Evolutionary conservation across 192 early-diverging fungal species (phyloP), one percentile per base, ranked within the genome.

Genomic region (Rhizoclosmatium sp.): DNA sequence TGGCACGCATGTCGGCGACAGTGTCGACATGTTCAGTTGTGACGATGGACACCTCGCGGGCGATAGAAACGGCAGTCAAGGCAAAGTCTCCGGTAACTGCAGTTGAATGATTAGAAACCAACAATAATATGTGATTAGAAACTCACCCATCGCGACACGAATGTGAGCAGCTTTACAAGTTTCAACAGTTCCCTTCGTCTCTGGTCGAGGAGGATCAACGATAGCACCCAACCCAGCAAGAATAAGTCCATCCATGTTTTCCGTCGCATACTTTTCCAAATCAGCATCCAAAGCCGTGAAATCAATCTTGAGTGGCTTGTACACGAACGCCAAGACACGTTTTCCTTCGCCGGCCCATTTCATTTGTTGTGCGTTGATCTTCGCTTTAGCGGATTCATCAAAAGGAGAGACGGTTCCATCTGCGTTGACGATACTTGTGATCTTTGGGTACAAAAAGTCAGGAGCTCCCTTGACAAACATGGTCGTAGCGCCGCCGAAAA

Each of bases 281-380:
- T 46, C 14, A 45, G 19, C 19, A 4, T 71, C 56, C n/a, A 19
- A 16, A 47, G 48, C 61, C 65, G 23, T 23, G 23, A 46, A 58
- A 21, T 49, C 31, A 48, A 39, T 9, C 41, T 78, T 39, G 78
- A 75, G 67, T 2, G 47, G 78, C 67, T 84, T 59, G 9, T 87
- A 78, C 51, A 94, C 94, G 82, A 97, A 94, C 10, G 93, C 95
- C 47, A 98, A 77, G 2, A 96, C 94, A 81, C 97, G 93, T 69
- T 94, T 93, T 54, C 96, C 97, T 66, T 92, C 87, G 23, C 88
- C 82, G 44, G 94, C 92, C 47, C 79, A 80, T 19, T 74, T 69
- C 69, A 82, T 84, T 69, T 92, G 74, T 88, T 93, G 91, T 46
- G 83, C 78, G 42, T 72, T 69, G 77, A 96, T 88, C 3, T 79